phyloP scores from a whole-genome alignment of 805 yeast genomes.

The Candida golubevii region DNA sequence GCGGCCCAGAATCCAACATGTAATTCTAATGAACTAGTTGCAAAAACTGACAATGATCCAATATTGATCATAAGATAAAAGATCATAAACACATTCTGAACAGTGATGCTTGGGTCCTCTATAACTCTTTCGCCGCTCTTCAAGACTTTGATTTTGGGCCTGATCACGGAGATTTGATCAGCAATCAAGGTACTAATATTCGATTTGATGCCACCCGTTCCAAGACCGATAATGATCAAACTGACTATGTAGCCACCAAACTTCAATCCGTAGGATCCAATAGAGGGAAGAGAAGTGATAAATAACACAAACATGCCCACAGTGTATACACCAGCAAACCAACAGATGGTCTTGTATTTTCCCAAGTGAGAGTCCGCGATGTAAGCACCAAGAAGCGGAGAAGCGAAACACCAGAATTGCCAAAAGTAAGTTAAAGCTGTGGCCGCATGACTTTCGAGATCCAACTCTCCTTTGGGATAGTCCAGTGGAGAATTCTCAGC shows the following conservation, averaged over 20 bases:
- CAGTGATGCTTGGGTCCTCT: conserved; percentile 13
- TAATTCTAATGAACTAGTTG: conserved; percentile 12
- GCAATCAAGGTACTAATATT: conserved; percentile 73
- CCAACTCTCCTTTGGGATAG: conserved; percentile 10
- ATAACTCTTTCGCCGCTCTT: conserved; percentile 19
- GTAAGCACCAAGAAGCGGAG: conserved; percentile 22
- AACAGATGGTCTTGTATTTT: conserved; percentile 61
- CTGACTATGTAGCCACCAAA: conserved; percentile 58
- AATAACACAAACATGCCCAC: conserved; percentile 60
- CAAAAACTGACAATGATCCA: conserved; percentile 13
- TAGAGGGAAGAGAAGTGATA: conserved; percentile 62
- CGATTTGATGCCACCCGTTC: conserved; percentile 78
- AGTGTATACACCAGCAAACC: conserved; percentile 55
- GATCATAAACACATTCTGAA: conserved; percentile 14
- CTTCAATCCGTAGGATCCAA: conserved; percentile 45
- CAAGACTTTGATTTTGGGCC: conserved; percentile 33
- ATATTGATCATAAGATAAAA: conserved; percentile 16
- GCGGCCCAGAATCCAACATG: conserved; percentile 15
- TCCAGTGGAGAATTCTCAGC: conserved; percentile 12
- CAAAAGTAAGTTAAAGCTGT: conserved; percentile 14
- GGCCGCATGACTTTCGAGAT: conserved; percentile 9
- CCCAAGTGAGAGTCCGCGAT: conserved; percentile 73
- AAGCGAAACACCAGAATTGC: conserved; percentile 14
- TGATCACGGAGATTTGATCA: conserved; percentile 38
- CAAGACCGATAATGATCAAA: conserved; percentile 61